Evolutionary conservation across 768 basidiomycete genomes (phyloP), one percentile per base, ranked within the genome.

Genomic region (Hericium erinaceus): DNA sequence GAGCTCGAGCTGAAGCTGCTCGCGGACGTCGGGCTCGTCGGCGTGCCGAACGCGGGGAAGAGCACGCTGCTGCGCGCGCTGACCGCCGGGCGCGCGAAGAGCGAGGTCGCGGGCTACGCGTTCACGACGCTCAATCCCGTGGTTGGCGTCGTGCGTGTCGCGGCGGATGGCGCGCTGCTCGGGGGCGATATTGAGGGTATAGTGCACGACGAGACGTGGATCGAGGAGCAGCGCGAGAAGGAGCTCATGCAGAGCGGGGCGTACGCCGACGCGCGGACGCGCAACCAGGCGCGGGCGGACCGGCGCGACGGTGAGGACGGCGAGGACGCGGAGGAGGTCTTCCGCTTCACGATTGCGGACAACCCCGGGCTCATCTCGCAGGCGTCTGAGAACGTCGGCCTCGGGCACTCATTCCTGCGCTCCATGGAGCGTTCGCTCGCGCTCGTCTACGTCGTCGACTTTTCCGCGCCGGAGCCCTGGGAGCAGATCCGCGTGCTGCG

Each of bases 101-200:
- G 83, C 5, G 87, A 89, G 64, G 87, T 98, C 33, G 95, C 94
- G 0, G 80, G 83, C 10, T 97, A 97, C 68, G 87, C 92, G 1
- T 98, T 98, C 71, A 98, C 97, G 18, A 98, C 95, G 1, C 75
- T 98, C 39, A 97, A 97, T 61, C 97, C 95, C 1, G 84, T 97
- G 52, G 80, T 98, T 24, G 97, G 92, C 0, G 90, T 93, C 38
- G 91, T 97, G 11, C 81, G 92, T 15, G 83, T 94, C 39, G 82
- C 82, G 38, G 84, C 85, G 48, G 87, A 94, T 64, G 89, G 90
- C 2, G 81, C 79, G 0, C 88, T 85, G 61, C 83, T 87, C 61
- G 88, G 87, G 6, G 74, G 76, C 39, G 68, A 83, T 20, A 73
- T 73, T 6, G 75, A 72, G 2, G 72, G 75, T 33, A 68, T 64